Base-by-base conservation (phyloP, 1,284 basidiomycete genomes). In the Heliocybe sulcata region DNA sequence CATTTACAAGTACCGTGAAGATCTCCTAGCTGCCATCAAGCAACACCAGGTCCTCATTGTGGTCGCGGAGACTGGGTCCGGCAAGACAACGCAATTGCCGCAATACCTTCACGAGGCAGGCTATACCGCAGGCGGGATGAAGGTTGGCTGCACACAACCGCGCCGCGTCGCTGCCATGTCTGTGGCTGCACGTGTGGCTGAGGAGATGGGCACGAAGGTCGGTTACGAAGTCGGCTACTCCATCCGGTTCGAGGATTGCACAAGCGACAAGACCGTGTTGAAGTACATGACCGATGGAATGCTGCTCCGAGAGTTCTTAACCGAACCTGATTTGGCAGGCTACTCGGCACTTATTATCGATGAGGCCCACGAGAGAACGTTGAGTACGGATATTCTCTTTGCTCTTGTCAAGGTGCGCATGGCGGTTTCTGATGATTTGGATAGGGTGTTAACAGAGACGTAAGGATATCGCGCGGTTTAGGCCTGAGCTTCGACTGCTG, bases 201-300 rank as follows among this genome's bases (percentile, higher is more conserved):
- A 99, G 60, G 97, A 99, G 72, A 94, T 99, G 87, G 97, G 95
- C 3, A 90, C 87, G 3, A 90, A 97, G 66, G 85, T 99, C 22
- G 97, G 97, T 2, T 90, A 95, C 62, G 95, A 98, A 72, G 96
- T 98, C 58, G 97, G 97, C 14, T 99, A 99, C 71, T 94, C 93
- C 29, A 99, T 99, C 63, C 92, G 97, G 33, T 99, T 99, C 73
- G 97, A 99, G 71, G 96, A 99, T 70, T 97, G 94, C 71, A 99
- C 97, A 10, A 96, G 92, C 71, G 94, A 96, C 77, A 98, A 94
- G 77, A 98, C 95, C 1, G 87, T 94, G 35, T 77, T 98, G 65
- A 98, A 98, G 73, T 98, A 96, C 71, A 96, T 98, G 95, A 98
- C 94, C 49, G 95, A 98, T 67, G 95, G 95, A 49, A 98, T 98